These are phyloP conservation scores for Boletus holoroseus DNA, from an alignment of 1,284 basidiomycete species.

Conservation along the genomic window DNA sequence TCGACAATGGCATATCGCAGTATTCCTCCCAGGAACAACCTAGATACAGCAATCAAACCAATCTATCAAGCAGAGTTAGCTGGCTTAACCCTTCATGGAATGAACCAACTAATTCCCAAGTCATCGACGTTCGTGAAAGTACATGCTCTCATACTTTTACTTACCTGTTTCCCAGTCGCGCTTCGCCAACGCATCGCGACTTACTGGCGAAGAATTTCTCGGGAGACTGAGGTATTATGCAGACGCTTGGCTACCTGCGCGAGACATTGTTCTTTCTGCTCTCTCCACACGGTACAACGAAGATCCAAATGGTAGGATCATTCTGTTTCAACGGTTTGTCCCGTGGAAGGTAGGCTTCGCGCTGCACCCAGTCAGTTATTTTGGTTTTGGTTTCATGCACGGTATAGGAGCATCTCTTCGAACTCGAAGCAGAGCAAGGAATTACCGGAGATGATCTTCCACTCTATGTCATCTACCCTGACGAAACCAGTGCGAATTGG, in stretches of 20 bases:
- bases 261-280: constrained; percentile 72
- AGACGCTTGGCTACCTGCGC: constrained; percentile 89
- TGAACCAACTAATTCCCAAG: constrained; percentile 55
- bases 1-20: constrained; percentile 91
- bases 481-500: constrained; percentile 78
- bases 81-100: constrained; percentile 92
- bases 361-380: background rate
- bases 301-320: constrained; percentile 71
- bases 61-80: constrained; percentile 77
- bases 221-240: constrained; percentile 78
- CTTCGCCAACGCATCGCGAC: constrained; percentile 75
- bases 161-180: constrained; percentile 43
- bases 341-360: constrained; percentile 71
- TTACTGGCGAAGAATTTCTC: constrained; percentile 88
- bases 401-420: constrained; percentile 83
- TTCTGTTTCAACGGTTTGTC: constrained; percentile 77
- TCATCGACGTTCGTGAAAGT: constrained; percentile 56
- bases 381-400: constrained; percentile 4
- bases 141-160: background rate
- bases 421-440: constrained; percentile 62
- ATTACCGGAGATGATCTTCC: constrained; percentile 48
- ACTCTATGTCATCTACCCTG: constrained; percentile 89
- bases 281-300: constrained; percentile 59
- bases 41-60: constrained; percentile 71
- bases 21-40: constrained; percentile 60